Base-by-base conservation (phyloP, 495 filamentous ascomycete genomes). In the Lasiosphaeris hirsuta region DNA sequence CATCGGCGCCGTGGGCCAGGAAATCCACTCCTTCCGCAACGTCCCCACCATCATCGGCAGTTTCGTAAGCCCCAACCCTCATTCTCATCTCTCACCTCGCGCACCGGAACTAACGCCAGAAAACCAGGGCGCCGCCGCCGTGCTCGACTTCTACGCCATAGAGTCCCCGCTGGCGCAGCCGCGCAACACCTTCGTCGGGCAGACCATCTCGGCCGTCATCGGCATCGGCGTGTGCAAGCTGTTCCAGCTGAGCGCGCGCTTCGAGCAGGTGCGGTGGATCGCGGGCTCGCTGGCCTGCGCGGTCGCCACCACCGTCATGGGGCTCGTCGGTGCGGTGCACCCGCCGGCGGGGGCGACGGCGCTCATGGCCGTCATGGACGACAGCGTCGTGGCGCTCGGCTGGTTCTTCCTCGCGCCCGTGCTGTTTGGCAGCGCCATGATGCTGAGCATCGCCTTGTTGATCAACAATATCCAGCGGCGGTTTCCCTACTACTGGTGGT, bases 331-430 rank as follows among this genome's bases (percentile, higher is more conserved):
- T 7, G 94, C 91, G 0, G 78, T 92, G 1, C 88, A 97, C 65
- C 92, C 92, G 6, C 92, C 92, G 0, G 92, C 90, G 0, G 92
- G 92, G 7, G 92, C 92, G 3, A 95, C 90, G 0, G 90, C 92
- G 0, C 71, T 97, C 1, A 73, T 96, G 15, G 89, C 89, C 0
- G 89, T 87, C 2, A 79, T 86, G 0, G 81, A 87, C 45, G 63
- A 79, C 0, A 69, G 72, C 0, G 72, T 86, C 0, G 72, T 77
- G 13, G 66, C 63, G 0, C 69, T 96, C 51, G 90, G 89, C 5
- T 96, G 90, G 90, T 83, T 79, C 38, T 69, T 94, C 35, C 69
- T 94, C 4, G 80, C 84, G 0, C 69, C 92, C 6, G 79, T 95
- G 36, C 57, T 88, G 58, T 71, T 93, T 34, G 86, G 84, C 0